Percentiles rank a stretch among this genome's conserved stretches.
Evolutionary conservation across 176 grass and related monocot genomes (phyloP).

Genomic region (Aegilops bicornis): DNA sequence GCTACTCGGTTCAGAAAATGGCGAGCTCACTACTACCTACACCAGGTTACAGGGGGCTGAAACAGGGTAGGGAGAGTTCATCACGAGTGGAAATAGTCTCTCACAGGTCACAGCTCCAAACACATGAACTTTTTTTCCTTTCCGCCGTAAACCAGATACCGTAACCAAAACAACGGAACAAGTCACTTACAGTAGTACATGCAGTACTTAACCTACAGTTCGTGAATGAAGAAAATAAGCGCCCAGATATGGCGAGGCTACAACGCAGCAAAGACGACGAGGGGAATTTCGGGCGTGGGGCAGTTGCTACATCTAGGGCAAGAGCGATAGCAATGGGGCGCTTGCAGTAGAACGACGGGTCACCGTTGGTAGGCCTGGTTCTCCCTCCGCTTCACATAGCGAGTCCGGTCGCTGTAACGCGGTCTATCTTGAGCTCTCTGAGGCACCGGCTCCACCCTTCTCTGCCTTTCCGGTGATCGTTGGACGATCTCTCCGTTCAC

Average conservation of each 20-base stretch:
- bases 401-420: slow-evolving; percentile 81
- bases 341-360: background rate
- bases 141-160: background rate
- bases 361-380: slow-evolving; percentile 64
- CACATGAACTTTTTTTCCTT: background rate
- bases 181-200: background rate
- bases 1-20: background rate
- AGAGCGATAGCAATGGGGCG: background rate
- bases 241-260: slow-evolving; percentile 5
- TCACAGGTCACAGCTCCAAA: background rate
- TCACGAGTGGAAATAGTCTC: background rate
- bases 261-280: background rate
- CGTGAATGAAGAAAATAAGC: slow-evolving; percentile 6
- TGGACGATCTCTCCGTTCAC: slow-evolving; percentile 91
- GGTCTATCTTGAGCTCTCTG: slow-evolving; percentile 95
- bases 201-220: slow-evolving; percentile 3
- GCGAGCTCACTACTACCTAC: background rate
- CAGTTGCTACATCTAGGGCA: background rate
- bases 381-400: slow-evolving; percentile 85
- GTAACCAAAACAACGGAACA: background rate
- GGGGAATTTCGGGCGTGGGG: background rate
- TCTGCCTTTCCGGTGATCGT: slow-evolving; percentile 89
- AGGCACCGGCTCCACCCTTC: slow-evolving; percentile 79
- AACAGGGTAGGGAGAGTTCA: background rate
- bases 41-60: no score